Evolutionary conservation across 2,329 filamentous ascomycete species (phyloP), one percentile per base, ranked within the genome.

Genomic region (Delphinella strobiligena): DNA sequence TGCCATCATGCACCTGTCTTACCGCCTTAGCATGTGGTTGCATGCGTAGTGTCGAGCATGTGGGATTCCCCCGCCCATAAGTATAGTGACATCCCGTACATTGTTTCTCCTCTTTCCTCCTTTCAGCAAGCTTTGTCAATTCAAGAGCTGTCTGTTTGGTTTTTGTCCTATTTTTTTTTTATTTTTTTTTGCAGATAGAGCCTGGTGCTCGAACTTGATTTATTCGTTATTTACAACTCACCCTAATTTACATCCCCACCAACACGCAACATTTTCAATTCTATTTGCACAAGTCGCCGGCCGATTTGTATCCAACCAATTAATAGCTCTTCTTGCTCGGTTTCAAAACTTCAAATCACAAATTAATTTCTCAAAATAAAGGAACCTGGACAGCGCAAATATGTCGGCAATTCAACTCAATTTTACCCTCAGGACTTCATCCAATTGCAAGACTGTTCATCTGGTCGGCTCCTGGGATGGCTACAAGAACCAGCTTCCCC

Each of bases 381-480:
- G 42, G 35, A 41, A 30, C n/a, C n/a, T n/a, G 22, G 48, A 43
- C 40, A 45, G 32, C 41, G 50, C 45, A 47, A 48, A 34, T 52
- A 93, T 93, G 86, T 80, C 88, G 66, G 72, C 86, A 62, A 79
- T 91, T 67, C 89, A 95, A 69, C 80, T 94, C 53, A 89, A 87
- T 61, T 96, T 96, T 71, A 81, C 82, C 64, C 84, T 96, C 64
- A 86, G 88, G 71, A 93, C 93, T 63, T 94, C 88, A 60, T 79
- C 85, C 61, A 86, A 87, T 68, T 86, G 93, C 75, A 94, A 95
- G 78, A 89, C 88, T 58, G 89, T 94, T 61, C 89, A 96, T 62
- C 75, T 98, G 52, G 82, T 96, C 67, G 89, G 89, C 58, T 96
- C 89, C 52, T 98, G 89, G 89, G 91, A 98, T 72, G 84, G 84